Base-by-base conservation (phyloP, 2,329 filamentous ascomycete genomes). In the Pezicula radicicola region DNA sequence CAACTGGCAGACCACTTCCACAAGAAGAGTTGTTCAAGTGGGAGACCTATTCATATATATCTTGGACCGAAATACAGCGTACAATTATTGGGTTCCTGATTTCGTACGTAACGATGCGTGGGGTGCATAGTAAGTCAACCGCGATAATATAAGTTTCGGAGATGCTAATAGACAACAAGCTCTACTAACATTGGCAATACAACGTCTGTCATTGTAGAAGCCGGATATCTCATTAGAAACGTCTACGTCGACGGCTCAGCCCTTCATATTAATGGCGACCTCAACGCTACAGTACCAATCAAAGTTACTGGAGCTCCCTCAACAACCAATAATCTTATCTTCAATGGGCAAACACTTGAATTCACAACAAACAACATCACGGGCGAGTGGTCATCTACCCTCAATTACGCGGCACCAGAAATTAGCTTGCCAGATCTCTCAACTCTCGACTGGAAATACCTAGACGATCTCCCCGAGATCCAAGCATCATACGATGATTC, bases 401-500 rank as follows among this genome's bases (percentile, higher is more conserved):
- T 84, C 28, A 68, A 72, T 7, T 85, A 80, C 58, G 63, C 66
- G 0, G 67, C 71, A 7, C 83, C 82, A 0, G 65, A 70, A 0
- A 55, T 88, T 37, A 61, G 64, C 0, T 58, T 90, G 1, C 87
- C 87, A 0, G 70, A 79, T 7, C 72, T 92, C 2, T 72, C 74
- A 13, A 65, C 72, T 0, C 67, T 89, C 9, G 68, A 77, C 1
- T 94, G 89, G 89, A 84, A 84, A 63, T 83, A 81, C 52, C 62
- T 89, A 19, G 83, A 93, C 66, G 81, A 80, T 0, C 78, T 94
- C 0, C 89, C 89, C 0, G 89, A 93, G 64, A 72, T 89, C 6
- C 66, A 78, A 46, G 56, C 73, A 0, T 68, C 66, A 1, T 93
- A 91, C 60, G 82, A 90, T 48, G 89, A 94, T 66, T 78, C 78